Percentiles rank a stretch among this genome's conserved stretches.
These are phyloP conservation scores for Aspergillus carlsbadensis DNA, from an alignment of 495 filamentous ascomycete genomes.

Conservation along the genomic window DNA sequence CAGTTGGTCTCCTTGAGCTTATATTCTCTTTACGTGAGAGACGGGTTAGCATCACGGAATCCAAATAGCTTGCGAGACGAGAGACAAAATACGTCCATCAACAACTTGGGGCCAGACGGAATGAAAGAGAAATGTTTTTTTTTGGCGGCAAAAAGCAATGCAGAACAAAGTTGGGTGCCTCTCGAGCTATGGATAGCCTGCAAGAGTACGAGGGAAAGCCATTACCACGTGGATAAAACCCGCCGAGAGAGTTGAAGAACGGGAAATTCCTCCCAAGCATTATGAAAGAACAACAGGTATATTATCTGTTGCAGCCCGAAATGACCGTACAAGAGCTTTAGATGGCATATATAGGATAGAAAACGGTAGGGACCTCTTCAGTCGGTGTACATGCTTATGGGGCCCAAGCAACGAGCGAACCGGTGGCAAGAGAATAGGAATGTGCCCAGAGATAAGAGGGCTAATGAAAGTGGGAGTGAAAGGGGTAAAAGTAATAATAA, in stretches of 20 bases:
- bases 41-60: neutral
- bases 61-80: neutral
- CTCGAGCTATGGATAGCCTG: slow-evolving; percentile 12
- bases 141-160: neutral
- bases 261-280: slow-evolving; percentile 47
- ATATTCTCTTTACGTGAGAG: slow-evolving; percentile 27
- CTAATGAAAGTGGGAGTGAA: slow-evolving; percentile 18
- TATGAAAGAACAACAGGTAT: slow-evolving; percentile 27
- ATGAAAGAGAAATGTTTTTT: neutral
- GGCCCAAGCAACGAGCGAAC: slow-evolving; percentile 9
- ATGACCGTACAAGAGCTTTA: neutral
- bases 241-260: slow-evolving; percentile 41
- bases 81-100: slow-evolving; percentile 12
- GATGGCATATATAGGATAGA: slow-evolving; percentile 9
- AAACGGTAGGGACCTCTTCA: slow-evolving; percentile 11
- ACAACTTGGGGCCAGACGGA: neutral
- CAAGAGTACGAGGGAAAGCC: slow-evolving; percentile 26
- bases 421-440: slow-evolving; percentile 14
- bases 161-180: slow-evolving; percentile 6
- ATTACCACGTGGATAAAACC: slow-evolving; percentile 53
- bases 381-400: slow-evolving; percentile 22
- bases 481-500: slow-evolving; percentile 16
- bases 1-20: slow-evolving; percentile 44
- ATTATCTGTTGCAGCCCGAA: slow-evolving; percentile 8
- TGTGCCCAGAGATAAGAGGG: slow-evolving; percentile 11